Evolutionary conservation across 371 early-diverging fungal species (phyloP), one percentile per base, ranked within the genome.

Genomic region (Syncephalastrum contaminatum): DNA sequence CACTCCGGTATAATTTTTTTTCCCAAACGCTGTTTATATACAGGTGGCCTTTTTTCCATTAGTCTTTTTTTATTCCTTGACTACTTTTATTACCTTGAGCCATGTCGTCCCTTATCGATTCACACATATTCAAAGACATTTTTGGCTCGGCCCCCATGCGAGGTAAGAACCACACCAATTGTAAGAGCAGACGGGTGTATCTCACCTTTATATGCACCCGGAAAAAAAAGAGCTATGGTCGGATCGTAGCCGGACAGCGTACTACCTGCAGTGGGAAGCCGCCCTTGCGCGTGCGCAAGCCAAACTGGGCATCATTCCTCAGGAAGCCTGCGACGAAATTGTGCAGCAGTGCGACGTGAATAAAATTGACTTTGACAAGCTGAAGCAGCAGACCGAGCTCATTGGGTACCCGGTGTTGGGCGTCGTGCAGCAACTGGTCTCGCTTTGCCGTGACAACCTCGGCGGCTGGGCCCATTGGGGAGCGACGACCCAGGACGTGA

Each of bases 401-500:
- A 62, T 62, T 50, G 62, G 62, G 1, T 62, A 62, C 30, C 62
- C 62, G 1, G 56, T 62, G 3, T 30, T 62, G 40, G 62, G 62
- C 15, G 62, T 62, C 36, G 62, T 62, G 8, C 62, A 57, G 25
- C 62, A 56, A 21, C 25, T 62, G 20, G 54, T 51, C 2, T 44
- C 48, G 13, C 10, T 53, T 15, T 62, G 62, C n/a, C 44, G 21
- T 2, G 41, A 48, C 16, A 50, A 45, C 15, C 42, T 57, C 6
- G 62, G 62, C 1, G 62, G 54, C 53, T 62, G 50, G 53, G 39
- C 43, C 22, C 62, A 62, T 36, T 62, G 43, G 43, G 62, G 62
- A 36, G 62, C 62, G 3, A 62, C 62, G 24, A 62, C 62, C 1
- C 62, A 62, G 44, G 62, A 62, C 53, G 62, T 62, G 27, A 62